Base-by-base conservation (phyloP, 73 alveolate species). In the Halteria grandinella region DNA sequence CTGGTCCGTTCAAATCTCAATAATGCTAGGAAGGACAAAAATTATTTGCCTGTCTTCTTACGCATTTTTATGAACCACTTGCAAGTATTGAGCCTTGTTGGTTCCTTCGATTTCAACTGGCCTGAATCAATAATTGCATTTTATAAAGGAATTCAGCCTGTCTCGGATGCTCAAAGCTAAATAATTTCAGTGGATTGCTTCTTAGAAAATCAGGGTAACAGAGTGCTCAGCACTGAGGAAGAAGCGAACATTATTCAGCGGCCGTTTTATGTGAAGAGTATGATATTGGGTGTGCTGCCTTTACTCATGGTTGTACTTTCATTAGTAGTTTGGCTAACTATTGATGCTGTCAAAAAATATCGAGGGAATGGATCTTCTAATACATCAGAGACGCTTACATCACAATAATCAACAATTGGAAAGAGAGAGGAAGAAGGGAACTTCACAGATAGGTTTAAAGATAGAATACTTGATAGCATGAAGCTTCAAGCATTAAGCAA, bases 11-110 rank as follows among this genome's bases (percentile, higher is more conserved):
- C 91, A 14, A 45, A 87, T 0, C 20, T 81, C 21, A 34, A 82
- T 41, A 41, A 83, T 0, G 91, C 91, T 24, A 14, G 17, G 23
- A 39, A 74, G 48, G 27, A 59, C 27, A 43, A 55, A 24, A 71
- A 71, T 37, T 12, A 40, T 18, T 39, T 15, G 33, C 50, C 91
- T 1, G 69, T 81, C 27, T 81, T 27, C 66, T 34, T 74, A 15
- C 74, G 75, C 29, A 81, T 81, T 0, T 25, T 81, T 15, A 53
- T 58, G 84, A 81, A 74, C 37, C 82, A 81, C 54, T 0, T 81
- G 18, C 87, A 72, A 24, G 18, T 81, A 27, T 23, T 71, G 0
- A 8, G 14, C 7, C 72, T 71, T 15, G 31, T 83, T 14, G 10
- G 66, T 58, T 12, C 21, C 11, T 71, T 71, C 37, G 34, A 71